Conservation (phyloP, 306 rosid genomes). For the Glycine soja region DNA sequence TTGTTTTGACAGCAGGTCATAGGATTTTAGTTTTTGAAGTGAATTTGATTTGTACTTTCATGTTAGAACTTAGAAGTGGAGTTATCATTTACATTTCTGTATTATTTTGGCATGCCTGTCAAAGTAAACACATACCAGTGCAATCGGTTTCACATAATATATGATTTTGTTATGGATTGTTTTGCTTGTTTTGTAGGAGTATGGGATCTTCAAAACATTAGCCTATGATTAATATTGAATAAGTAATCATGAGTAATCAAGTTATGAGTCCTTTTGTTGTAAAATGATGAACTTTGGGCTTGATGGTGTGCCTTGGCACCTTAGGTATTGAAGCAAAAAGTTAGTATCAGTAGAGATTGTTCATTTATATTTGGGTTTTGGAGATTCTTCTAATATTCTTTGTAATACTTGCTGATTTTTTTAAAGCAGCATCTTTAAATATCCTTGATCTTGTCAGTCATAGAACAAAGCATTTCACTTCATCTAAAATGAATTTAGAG, state of each 20-base stretch:
- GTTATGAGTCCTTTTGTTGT: slow-evolving; percentile 11
- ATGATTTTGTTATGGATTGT: not conserved
- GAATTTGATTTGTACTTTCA: slow-evolving; percentile 32
- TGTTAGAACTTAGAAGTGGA: not conserved
- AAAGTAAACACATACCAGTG: not conserved
- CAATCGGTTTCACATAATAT: slow-evolving; percentile 1
- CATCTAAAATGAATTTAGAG: slow-evolving; percentile 2
- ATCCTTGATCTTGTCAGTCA: slow-evolving; percentile 26
- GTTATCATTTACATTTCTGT: slow-evolving; percentile 8
- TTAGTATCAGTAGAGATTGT: not conserved
- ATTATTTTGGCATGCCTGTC: not conserved
- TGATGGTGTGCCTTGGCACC: slow-evolving; percentile 5
- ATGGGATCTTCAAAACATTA: slow-evolving; percentile 8
- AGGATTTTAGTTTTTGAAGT: not conserved
- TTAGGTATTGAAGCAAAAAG: slow-evolving; percentile 18
- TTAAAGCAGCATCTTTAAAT: not conserved
- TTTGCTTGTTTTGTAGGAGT: not conserved
- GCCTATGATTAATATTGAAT: not conserved
- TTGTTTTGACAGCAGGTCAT: not conserved
- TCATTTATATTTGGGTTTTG: not conserved
- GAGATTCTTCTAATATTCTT: slow-evolving; percentile 8
- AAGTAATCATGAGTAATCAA: slow-evolving; percentile 15
- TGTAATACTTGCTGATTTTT: slow-evolving; percentile 5
- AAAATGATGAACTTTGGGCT: slow-evolving; percentile 27
- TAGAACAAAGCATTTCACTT: slow-evolving; percentile 13